Base-by-base conservation (phyloP, 352 stramenopile genomes). In the Phytophthora meadii region DNA sequence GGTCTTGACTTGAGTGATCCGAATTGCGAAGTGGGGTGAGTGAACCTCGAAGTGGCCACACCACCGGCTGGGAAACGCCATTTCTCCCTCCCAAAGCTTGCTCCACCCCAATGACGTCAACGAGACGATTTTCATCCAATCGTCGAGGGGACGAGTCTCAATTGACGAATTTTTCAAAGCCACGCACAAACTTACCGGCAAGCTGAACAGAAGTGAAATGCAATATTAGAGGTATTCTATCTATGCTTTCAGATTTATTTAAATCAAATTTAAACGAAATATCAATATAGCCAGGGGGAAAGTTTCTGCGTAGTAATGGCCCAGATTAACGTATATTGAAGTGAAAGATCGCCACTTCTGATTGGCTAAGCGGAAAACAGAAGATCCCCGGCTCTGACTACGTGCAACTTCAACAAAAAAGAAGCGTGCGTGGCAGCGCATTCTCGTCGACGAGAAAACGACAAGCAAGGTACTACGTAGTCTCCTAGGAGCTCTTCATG, bases 381-480 rank as follows among this genome's bases (percentile, higher is more conserved):
- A 65, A 63, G 12, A 37, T 61, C 34, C 59, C 51, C 25, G 70
- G 72, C 62, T 81, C 61, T 82, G 58, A 27, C 30, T 46, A 24
- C 25, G 67, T 48, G 24, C 70, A 87, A 87, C 77, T 89, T 89
- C 77, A 88, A 86, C 74, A 85, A 82, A 84, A 83, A 87, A 82
- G 66, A 79, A 79, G 48, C 70, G 37, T 40, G 19, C 8, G 24
- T 41, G 36, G 37, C n/a, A 12, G 36, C 25, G 45, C n/a, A 1
- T 27, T 46, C 4, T 42, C 15, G 14, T 19, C 15, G 14, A 22
- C 37, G 37, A 42, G 22, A 42, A 19, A 22, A 22, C 37, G 37
- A 42, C 37, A 36, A 14, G 8, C 12, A 14, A 12, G 3, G 8
- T 11, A 12, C 8, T 14, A 36, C 30, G 12, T 36, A 36, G 30